Evolutionary conservation across 192 early-diverging fungal genomes (phyloP).

Genomic region (Coemansia sp.): DNA sequence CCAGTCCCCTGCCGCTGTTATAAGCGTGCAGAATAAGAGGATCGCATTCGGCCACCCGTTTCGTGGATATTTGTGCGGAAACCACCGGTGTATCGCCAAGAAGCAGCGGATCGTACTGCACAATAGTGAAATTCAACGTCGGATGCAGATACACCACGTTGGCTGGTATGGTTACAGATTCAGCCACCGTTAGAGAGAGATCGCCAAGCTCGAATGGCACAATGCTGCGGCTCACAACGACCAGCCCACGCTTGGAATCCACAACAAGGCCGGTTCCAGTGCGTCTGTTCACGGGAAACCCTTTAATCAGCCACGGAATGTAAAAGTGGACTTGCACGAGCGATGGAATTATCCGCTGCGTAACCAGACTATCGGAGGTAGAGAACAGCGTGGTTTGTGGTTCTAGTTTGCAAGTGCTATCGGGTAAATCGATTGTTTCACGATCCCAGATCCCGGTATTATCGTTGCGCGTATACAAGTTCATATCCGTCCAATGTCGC

Average conservation of each 20-base stretch:
- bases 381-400: constrained; percentile 17
- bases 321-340: constrained; percentile 24
- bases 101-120: constrained; percentile 71
- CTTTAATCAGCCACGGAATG: constrained; percentile 36
- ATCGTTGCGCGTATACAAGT: constrained; percentile 34
- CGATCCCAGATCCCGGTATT: constrained; percentile 25
- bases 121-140: constrained; percentile 76
- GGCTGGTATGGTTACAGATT: constrained; percentile 82
- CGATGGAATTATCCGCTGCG: constrained; percentile 68
- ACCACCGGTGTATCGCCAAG: constrained; percentile 76
- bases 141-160: constrained; percentile 79
- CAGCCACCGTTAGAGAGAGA: constrained; percentile 81
- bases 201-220: constrained; percentile 80
- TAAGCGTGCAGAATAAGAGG: constrained; percentile 57
- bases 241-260: constrained; percentile 72
- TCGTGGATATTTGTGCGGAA: constrained; percentile 59
- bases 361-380: constrained; percentile 8
- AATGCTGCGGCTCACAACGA: constrained; percentile 76
- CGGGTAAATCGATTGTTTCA: constrained; percentile 11
- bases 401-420: constrained; percentile 41
- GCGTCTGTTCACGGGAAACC: constrained; percentile 6
- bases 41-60: constrained; percentile 64
- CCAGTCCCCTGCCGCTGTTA: constrained; percentile 55
- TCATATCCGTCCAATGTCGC: constrained; percentile 21
- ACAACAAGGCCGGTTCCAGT: constrained; percentile 68